Base-by-base conservation (phyloP, 2,329 filamentous ascomycete species). In the Thermomyces lanuginosus region DNA sequence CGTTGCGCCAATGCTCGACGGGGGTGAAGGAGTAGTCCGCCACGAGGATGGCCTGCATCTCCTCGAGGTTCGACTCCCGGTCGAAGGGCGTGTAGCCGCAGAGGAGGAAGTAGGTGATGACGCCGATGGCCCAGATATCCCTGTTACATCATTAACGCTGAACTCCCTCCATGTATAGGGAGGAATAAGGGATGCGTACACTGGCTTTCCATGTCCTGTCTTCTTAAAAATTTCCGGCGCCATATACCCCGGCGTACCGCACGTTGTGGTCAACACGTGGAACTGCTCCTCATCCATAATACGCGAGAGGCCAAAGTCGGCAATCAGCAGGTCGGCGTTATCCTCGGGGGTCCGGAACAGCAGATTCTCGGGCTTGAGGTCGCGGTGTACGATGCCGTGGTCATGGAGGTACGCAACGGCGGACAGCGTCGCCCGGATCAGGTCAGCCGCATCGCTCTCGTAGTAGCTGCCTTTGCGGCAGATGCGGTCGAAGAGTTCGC, bases 251-350 rank as follows among this genome's bases (percentile, higher is more conserved):
- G 89, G 89, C 1, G 89, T 98, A 33, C 89, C 89, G 51, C 89
- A 98, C 1, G 89, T 98, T 1, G 89, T 98, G 7, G 89, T 98
- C 36, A 98, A 61, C 16, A 95, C 86, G 49, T 95, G 89, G 55
- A 95, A 95, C 49, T 92, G 81, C 55, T 93, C 83, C 56, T 95
- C 89, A 48, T 98, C 89, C 86, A 98, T 95, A 56, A 98, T 93
- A 32, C 89, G 72, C 14, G 78, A 89, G 26, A 98, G 63, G 6
- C 89, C 89, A 53, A 98, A 98, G 51, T 98, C 89, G 35, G 89
- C 89, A 49, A 98, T 98, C 32, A 98, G 63, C 16, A 98, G 67
- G 55, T 98, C 89, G 24, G 89, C 83, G 46, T 95, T 95, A 53
- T 98, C 89, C 55, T 98, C 89, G 16, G 89, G 89, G 0, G 89